Evolutionary conservation across 139 green algal species (phyloP), one percentile per base, ranked within the genome.

Genomic region (Auxenochlorella pyrenoidosa): DNA sequence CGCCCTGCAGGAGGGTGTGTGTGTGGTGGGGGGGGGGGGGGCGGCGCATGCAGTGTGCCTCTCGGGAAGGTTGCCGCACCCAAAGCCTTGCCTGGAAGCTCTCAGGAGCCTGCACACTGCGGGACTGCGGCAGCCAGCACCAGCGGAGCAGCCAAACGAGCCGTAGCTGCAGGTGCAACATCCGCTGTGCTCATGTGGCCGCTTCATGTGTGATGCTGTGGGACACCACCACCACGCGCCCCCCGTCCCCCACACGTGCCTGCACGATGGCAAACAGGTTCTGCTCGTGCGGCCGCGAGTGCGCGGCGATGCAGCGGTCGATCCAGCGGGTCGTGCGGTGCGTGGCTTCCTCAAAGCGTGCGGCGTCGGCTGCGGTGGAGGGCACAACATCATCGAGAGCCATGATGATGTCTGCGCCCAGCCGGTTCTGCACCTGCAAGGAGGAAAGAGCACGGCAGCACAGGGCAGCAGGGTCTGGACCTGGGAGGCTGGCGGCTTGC

Each of bases 321-420:
- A 99, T 94, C 97, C 97, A 99, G 15, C 97, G 91, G 32, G 93
- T 94, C 36, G 96, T 98, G 66, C 97, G 93, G 89, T 98, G 90
- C 0, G 96, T 99, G 19, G 97, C 97, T 89, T 99, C 97, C 85
- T 95, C 90, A 82, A 99, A 98, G 6, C 97, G 93, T 1, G 83
- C 86, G 22, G 80, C 73, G 73, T 96, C 92, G 28, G 58, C 85
- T 12, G 80, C 71, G 1, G 89, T 88, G 59, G 65, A 89, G 24
- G 94, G 94, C 81, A 99, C 97, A 19, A 99, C 97, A 88, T 99
- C 97, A 85, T 99, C 97, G 41, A 99, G 90, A 30, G 96, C 95
- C 97, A 99, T 99, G 44, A 99, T 98, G 91, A 99, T 98, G 93
- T 99, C 97, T 1, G 96, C 95, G 24, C 95, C 94, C 21, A 97